A percentile compares a stretch with the other conserved stretches of the same genome.
Conservation (phyloP, 331 rosid species). For the Quercus tomentella region DNA sequence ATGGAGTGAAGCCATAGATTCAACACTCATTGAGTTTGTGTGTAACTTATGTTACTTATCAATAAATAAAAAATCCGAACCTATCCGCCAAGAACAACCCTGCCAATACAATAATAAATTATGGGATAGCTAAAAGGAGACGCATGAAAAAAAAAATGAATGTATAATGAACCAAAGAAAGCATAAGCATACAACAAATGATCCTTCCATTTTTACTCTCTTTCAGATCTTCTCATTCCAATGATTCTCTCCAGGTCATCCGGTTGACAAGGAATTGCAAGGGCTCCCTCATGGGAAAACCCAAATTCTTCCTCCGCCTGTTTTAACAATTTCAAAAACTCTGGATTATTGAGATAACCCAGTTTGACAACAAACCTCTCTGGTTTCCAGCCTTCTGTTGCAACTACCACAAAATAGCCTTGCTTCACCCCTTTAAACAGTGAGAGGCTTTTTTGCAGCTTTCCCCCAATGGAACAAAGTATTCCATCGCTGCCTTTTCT, state of each 20-base stretch:
- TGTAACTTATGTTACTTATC: no score
- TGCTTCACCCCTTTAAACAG: constrained; percentile 32
- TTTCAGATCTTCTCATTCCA: constrained; percentile 4
- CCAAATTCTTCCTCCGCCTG: constrained; percentile 21
- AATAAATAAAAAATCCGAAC: no score
- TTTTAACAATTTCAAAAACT: constrained; percentile 20
- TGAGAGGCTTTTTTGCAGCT: constrained; percentile 9
- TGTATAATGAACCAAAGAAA: not conserved
- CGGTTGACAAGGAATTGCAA: constrained; percentile 12
- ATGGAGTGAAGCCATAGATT: no score
- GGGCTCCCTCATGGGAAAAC: constrained; percentile 22
- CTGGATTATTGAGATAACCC: constrained; percentile 12
- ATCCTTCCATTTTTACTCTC: not conserved
- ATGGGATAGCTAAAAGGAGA: no score
- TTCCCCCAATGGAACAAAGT: constrained; percentile 19
- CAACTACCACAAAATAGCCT: constrained; percentile 22
- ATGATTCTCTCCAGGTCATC: constrained; percentile 16
- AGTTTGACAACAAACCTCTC: constrained; percentile 12
- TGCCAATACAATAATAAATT: no score
- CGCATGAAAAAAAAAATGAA: no score
- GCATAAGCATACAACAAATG: not conserved
- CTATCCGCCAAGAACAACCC: no score
- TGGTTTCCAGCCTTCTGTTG: constrained; percentile 17
- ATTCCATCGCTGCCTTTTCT: constrained; percentile 30
- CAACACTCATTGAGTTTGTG: no score